These are phyloP conservation scores for Hygrocybe punicea DNA, from an alignment of 768 basidiomycete genomes.

Conservation along the genomic window DNA sequence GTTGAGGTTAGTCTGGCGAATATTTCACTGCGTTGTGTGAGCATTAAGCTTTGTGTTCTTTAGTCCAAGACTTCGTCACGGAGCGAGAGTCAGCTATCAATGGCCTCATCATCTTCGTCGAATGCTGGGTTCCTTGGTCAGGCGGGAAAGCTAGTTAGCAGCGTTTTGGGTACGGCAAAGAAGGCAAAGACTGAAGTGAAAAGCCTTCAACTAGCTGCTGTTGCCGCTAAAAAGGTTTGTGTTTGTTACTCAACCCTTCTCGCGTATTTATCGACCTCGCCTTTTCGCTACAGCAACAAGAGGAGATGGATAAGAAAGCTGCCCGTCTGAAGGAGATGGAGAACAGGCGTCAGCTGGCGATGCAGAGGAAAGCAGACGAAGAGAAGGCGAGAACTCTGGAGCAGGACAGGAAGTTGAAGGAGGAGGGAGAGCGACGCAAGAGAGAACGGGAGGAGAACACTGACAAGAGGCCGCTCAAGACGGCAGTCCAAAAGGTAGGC, in stretches of 20 bases:
- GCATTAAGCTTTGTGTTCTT: background rate
- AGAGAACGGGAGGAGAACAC: slow-evolving; percentile 77
- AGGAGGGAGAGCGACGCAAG: slow-evolving; percentile 74
- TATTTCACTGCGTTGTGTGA: slow-evolving; percentile 3
- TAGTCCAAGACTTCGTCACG: slow-evolving; percentile 19
- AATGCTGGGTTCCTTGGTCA: slow-evolving; percentile 65
- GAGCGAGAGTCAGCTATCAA: slow-evolving; percentile 56
- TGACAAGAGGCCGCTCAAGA: slow-evolving; percentile 62
- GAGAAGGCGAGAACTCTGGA: slow-evolving; percentile 61
- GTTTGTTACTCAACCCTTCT: background rate
- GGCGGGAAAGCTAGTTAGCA: slow-evolving; percentile 66
- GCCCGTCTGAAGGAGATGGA: slow-evolving; percentile 79
- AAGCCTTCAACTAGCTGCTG: slow-evolving; percentile 76
- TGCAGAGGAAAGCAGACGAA: slow-evolving; percentile 75
- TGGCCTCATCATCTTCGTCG: slow-evolving; percentile 46
- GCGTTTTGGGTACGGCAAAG: slow-evolving; percentile 64
- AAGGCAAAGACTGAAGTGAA: slow-evolving; percentile 76
- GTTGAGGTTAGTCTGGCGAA: slow-evolving; percentile 40
- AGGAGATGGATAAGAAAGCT: slow-evolving; percentile 77
- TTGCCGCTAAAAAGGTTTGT: slow-evolving; percentile 84
- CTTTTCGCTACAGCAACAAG: slow-evolving; percentile 67
- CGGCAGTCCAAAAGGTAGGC: slow-evolving; percentile 55
- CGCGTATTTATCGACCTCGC: background rate
- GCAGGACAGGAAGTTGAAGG: slow-evolving; percentile 68
- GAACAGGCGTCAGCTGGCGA: slow-evolving; percentile 63